phyloP scores from a whole-genome alignment of 164 flowering plant species.

The Aristolochia contorta region DNA sequence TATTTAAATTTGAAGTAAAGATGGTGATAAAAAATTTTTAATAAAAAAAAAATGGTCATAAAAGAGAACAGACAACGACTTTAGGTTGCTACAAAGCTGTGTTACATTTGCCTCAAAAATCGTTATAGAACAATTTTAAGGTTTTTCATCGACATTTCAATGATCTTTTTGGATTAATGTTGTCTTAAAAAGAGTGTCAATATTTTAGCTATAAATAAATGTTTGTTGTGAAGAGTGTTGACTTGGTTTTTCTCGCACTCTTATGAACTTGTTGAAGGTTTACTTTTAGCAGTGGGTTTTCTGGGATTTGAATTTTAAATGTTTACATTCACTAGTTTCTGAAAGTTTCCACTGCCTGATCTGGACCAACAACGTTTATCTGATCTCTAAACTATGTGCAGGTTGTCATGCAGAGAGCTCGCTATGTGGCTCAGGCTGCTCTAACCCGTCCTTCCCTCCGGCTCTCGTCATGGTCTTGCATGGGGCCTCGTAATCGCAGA shows the following conservation, averaged over 20 bases:
- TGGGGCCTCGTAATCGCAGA: conserved; percentile 72
- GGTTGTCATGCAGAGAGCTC: conserved; percentile 95
- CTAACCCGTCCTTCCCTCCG: conserved; percentile 57
- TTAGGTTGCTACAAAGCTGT: neutral
- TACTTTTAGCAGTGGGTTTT: neutral
- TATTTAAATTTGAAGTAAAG: too few species aligned
- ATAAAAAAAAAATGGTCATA: too few species aligned
- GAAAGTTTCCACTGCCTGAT: neutral
- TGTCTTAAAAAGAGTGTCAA: neutral
- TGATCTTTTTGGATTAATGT: neutral
- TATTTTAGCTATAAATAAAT: neutral
- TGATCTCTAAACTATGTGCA: conserved; percentile 9
- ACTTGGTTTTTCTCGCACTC: neutral
- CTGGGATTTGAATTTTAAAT: neutral
- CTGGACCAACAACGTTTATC: neutral
- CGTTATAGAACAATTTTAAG: neutral
- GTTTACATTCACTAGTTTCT: neutral
- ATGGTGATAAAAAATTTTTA: too few species aligned
- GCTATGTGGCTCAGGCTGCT: conserved; percentile 87
- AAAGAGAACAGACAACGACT: too few species aligned
- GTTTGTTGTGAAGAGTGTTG: neutral
- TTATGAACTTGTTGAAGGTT: neutral
- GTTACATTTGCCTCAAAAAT: neutral
- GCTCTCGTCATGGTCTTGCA: conserved; percentile 90
- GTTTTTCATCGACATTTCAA: neutral